Evolutionary conservation across 192 early-diverging fungal species (phyloP).

Genomic region (Coemansia nantahalensis): DNA sequence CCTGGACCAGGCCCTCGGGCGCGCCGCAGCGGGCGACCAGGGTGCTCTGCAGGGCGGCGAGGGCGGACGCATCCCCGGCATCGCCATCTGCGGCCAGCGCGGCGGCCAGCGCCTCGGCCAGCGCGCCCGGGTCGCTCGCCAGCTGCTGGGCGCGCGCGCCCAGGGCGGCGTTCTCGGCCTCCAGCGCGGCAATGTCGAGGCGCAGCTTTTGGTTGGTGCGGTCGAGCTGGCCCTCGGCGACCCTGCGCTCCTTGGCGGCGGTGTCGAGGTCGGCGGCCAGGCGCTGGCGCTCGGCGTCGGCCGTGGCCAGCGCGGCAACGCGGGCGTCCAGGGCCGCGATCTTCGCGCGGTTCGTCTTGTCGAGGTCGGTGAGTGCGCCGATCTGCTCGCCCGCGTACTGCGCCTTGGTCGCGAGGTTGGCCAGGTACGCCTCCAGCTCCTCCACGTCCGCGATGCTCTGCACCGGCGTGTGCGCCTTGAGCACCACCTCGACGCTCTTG

Average conservation of each 20-base stretch:
- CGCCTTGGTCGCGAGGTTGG: conserved; percentile 42
- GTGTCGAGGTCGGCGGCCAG: conserved; percentile 19
- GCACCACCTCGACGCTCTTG: conserved; percentile 43
- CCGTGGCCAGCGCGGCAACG: not conserved
- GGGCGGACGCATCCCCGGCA: not conserved
- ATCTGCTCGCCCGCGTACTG: conserved; percentile 51
- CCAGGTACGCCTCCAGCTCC: conserved; percentile 48
- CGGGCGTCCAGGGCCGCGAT: conserved; percentile 23
- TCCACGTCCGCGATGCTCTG: conserved; percentile 52
- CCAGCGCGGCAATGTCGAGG: conserved; percentile 22
- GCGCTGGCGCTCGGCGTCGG: conserved; percentile 11
- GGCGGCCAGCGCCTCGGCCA: conserved; percentile 12
- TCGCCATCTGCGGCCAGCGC: not conserved
- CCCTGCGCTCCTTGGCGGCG: conserved; percentile 36
- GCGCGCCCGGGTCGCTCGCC: conserved; percentile 7
- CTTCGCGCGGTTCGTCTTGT: conserved; percentile 39
- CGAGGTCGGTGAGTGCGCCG: conserved; percentile 43
- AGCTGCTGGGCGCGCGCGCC: conserved; percentile 5
- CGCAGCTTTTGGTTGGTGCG: conserved; percentile 35
- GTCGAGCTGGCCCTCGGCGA: conserved; percentile 42
- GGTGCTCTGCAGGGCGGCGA: conserved; percentile 2
- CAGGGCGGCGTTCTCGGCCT: not conserved
- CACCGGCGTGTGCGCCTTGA: conserved; percentile 43
- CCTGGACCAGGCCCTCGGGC: conserved; percentile 24
- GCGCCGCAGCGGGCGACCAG: conserved; percentile 20